Conservation (phyloP, 768 basidiomycete species). For the Leccinum sublutescens region DNA sequence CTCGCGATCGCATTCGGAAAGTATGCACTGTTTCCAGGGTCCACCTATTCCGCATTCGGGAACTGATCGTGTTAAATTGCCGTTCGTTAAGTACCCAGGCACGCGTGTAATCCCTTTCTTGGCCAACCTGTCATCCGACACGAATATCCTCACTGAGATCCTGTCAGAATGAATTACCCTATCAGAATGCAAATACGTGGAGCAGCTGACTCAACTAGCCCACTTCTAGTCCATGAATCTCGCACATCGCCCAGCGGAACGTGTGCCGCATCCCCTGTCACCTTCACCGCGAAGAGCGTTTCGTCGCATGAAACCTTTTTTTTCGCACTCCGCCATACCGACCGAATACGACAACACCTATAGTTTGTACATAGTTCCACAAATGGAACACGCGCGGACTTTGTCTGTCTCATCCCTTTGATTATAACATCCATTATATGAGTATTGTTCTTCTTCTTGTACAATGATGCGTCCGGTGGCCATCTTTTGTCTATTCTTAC, state of each 20-base stretch:
- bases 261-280: conserved; percentile 15
- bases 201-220: conserved; percentile 13
- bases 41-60: conserved; percentile 28
- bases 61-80: conserved; percentile 26
- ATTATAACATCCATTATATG: conserved; percentile 12
- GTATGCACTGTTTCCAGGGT: conserved; percentile 32
- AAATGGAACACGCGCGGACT: conserved; percentile 14
- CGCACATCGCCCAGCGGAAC: conserved; percentile 19
- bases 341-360: conserved; percentile 2
- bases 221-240: conserved; percentile 22
- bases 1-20: conserved; percentile 26
- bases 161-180: conserved; percentile 23
- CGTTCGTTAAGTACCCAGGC: conserved; percentile 21
- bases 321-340: conserved; percentile 16
- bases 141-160: conserved; percentile 6
- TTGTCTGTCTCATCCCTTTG: conserved; percentile 4
- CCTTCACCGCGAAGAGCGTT: conserved; percentile 4
- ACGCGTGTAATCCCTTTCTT: conserved; percentile 25
- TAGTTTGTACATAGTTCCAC: not conserved
- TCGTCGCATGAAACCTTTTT: conserved; percentile 14
- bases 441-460: conserved; percentile 10
- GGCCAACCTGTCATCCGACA: conserved; percentile 3
- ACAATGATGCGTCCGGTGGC: not conserved
- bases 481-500: conserved; percentile 6
- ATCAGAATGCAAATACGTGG: conserved; percentile 29